phyloP scores from a whole-genome alignment of 2,329 filamentous ascomycete genomes.

The Curvularia hawaiiensis region DNA sequence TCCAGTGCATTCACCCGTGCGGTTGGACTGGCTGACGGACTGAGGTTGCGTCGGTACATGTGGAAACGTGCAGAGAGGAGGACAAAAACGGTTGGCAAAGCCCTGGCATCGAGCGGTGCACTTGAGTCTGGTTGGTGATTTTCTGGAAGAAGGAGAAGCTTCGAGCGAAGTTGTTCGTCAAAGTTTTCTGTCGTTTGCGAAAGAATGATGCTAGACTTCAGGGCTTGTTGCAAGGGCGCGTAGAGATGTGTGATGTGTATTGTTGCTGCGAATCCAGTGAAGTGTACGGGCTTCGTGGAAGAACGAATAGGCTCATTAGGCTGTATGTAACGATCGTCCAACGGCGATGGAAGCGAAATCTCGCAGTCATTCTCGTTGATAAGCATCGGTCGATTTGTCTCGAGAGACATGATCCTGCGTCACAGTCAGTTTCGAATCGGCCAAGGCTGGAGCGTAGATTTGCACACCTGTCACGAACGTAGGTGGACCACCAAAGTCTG shows the following conservation, averaged over 20 bases:
- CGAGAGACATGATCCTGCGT: conserved; percentile 72
- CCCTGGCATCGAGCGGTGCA: conserved; percentile 72
- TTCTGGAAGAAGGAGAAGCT: conserved; percentile 75
- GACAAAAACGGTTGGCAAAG: conserved; percentile 75
- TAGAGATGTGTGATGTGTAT: conserved; percentile 84
- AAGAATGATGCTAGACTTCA: conserved; percentile 68
- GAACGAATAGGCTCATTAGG: conserved; percentile 53
- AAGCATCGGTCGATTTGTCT: conserved; percentile 77
- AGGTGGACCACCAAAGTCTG: conserved; percentile 92
- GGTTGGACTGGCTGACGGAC: conserved; percentile 68
- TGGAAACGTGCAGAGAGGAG: conserved; percentile 84
- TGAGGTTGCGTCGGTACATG: conserved; percentile 87
- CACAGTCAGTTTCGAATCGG: conserved; percentile 28
- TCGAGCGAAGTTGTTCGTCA: conserved; percentile 79
- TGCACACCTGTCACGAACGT: conserved; percentile 79
- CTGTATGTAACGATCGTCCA: conserved; percentile 79
- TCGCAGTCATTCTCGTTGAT: conserved; percentile 92
- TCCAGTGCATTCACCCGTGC: conserved; percentile 75
- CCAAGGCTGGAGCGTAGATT: too few relatives aligned
- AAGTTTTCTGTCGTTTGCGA: conserved; percentile 74
- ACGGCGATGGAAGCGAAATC: conserved; percentile 74
- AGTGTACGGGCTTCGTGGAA: conserved; percentile 51
- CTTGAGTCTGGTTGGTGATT: conserved; percentile 71
- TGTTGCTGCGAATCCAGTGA: conserved; percentile 74
- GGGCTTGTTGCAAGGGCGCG: conserved; percentile 71